These are phyloP conservation scores for Ligustrum vulgare DNA, from an alignment of 257 asterid species.

Conservation along the genomic window DNA sequence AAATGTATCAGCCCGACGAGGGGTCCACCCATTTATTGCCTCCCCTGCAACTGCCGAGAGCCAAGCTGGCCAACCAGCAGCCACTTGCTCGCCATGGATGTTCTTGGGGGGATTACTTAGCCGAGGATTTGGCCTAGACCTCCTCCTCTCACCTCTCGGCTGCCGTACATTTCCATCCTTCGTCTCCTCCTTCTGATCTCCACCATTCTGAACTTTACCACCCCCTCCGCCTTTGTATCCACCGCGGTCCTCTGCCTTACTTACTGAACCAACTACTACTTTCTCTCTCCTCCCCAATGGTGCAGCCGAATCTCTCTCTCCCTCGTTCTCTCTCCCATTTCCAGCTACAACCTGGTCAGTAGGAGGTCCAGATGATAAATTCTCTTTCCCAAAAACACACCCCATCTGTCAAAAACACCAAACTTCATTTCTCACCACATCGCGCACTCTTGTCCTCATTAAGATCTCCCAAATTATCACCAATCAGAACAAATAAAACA, in stretches of 20 bases:
- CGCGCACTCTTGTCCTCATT: conserved; percentile 38
- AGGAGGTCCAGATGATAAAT: conserved; percentile 52
- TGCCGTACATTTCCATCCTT: conserved; percentile 42
- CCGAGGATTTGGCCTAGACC: conserved; percentile 79
- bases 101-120: conserved; percentile 74
- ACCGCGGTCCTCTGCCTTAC: conserved; percentile 37
- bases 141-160: conserved; percentile 62
- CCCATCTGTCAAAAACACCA: conserved; percentile 75
- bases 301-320: conserved; percentile 48
- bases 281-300: conserved; percentile 67
- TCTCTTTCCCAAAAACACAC: conserved; percentile 82
- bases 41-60: conserved; percentile 86
- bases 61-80: conserved; percentile 96
- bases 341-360: conserved; percentile 48
- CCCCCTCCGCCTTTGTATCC: conserved; percentile 36
- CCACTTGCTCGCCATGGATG: conserved; percentile 86
- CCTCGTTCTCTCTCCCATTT: conserved; percentile 43
- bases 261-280: conserved; percentile 46
- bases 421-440: conserved; percentile 68
- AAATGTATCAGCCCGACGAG: conserved; percentile 82
- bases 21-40: conserved; percentile 86
- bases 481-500: conserved; percentile 18
- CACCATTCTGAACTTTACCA: conserved; percentile 52
- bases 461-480: conserved; percentile 24
- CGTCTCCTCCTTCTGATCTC: conserved; percentile 43